These are phyloP conservation scores for Pythium rhizo-oryzae DNA, from an alignment of 352 stramenopile species.

Conservation along the genomic window DNA sequence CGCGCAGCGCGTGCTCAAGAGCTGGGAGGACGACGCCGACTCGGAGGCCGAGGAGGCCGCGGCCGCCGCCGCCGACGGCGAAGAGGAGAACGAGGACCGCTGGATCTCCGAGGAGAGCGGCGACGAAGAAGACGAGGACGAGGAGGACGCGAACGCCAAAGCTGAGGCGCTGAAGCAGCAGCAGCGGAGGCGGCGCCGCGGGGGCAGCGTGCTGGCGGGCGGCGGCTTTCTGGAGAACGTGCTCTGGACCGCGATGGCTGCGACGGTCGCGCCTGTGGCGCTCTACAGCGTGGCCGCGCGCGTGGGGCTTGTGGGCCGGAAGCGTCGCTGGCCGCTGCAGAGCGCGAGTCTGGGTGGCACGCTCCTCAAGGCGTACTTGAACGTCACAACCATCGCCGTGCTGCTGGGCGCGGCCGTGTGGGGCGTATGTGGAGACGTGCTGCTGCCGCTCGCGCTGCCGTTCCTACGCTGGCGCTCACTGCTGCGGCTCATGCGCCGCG, in stretches of 20 bases:
- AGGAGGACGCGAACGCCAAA: neutral
- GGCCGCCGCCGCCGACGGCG: conserved; percentile 2
- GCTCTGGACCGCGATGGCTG: conserved; percentile 51
- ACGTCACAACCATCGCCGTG: conserved; percentile 24
- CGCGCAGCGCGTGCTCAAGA: conserved; percentile 44
- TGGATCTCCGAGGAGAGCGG: conserved; percentile 26
- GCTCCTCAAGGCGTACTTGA: conserved; percentile 32
- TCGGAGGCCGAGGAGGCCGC: conserved; percentile 37
- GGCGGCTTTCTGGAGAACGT: conserved; percentile 49
- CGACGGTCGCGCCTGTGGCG: conserved; percentile 45
- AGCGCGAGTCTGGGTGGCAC: conserved; percentile 19
- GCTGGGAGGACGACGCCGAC: conserved; percentile 50
- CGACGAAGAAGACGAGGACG: conserved; percentile 14
- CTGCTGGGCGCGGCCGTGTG: conserved; percentile 10
- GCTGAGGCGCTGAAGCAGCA: neutral
- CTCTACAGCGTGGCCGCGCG: conserved; percentile 38
- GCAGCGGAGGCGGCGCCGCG: neutral
- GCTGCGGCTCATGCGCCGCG: conserved; percentile 1
- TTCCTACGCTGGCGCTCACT: conserved; percentile 18
- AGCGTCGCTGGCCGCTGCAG: conserved; percentile 26
- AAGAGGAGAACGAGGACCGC: conserved; percentile 26
- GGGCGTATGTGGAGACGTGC: conserved; percentile 12
- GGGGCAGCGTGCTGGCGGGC: conserved; percentile 16
- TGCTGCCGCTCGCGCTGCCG: conserved; percentile 8
- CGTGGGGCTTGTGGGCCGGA: neutral